Conservation (phyloP, 2,329 filamentous ascomycete genomes). For the Laburnicola sp. region DNA sequence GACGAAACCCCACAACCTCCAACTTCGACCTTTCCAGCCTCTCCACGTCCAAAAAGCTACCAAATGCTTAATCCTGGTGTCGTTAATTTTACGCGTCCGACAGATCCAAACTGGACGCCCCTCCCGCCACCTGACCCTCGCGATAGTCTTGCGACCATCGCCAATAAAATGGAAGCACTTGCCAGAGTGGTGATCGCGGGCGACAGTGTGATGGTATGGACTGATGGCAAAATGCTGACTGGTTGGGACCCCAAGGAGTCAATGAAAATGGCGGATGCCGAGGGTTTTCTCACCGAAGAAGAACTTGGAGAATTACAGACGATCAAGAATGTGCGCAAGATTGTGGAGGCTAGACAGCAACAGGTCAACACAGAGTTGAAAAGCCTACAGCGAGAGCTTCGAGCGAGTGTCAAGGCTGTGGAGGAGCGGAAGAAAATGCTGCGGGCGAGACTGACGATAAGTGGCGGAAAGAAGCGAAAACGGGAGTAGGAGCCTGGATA, state of each 20-base stretch:
- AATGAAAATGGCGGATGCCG: background rate
- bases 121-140: background rate
- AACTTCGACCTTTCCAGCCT: background rate
- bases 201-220: background rate
- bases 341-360: background rate
- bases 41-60: background rate
- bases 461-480: too few species aligned
- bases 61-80: background rate
- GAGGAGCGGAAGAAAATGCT: too few species aligned
- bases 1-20: background rate
- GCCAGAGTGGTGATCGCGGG: background rate
- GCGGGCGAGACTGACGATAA: too few species aligned
- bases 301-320: background rate
- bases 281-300: background rate
- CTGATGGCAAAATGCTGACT: background rate
- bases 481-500: too few species aligned
- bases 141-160: background rate
- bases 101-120: background rate
- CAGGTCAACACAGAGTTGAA: background rate
- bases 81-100: background rate
- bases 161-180: background rate
- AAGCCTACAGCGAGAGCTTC: constrained; percentile 12
- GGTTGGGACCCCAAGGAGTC: background rate
- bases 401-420: background rate
- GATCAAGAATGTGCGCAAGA: background rate